Percentiles rank a stretch among this genome's conserved stretches.
Evolutionary conservation across 2,329 filamentous ascomycete species (phyloP).

Genomic region (Penicillium thymicola): DNA sequence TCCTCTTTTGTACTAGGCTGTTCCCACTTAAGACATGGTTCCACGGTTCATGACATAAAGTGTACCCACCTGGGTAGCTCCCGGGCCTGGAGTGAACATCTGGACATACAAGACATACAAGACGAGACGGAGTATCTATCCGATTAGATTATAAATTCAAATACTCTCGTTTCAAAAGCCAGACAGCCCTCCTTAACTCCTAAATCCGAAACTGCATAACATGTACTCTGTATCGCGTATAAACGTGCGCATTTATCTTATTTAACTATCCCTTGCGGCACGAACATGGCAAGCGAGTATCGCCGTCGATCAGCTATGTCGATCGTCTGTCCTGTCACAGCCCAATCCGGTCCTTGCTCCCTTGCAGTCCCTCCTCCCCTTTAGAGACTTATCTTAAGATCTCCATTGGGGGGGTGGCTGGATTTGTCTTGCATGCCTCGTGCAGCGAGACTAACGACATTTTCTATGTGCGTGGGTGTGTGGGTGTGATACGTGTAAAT

Average conservation of each 20-base stretch:
- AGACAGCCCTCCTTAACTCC: not conserved
- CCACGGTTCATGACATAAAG: not conserved
- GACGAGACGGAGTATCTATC: not conserved
- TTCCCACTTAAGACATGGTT: not conserved
- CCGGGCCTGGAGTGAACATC: not conserved
- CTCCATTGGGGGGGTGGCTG: not conserved
- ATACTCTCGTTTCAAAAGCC: not conserved
- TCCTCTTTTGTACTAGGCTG: constrained; percentile 3
- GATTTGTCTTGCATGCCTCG: constrained; percentile 8
- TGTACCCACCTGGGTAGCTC: too few relatives aligned
- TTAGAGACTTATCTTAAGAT: not conserved
- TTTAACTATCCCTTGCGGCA: constrained; percentile 13
- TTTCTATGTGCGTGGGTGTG: not conserved
- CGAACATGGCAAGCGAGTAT: constrained; percentile 11
- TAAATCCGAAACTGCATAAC: not conserved
- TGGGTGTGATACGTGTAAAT: constrained; percentile 1
- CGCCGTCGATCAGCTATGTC: not conserved
- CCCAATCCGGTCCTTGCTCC: constrained; percentile 13
- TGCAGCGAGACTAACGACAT: constrained; percentile 3
- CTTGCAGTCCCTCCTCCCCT: not conserved
- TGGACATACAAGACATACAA: not conserved
- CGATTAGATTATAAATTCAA: not conserved
- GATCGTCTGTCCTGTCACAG: constrained; percentile 15
- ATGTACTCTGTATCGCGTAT: not conserved
- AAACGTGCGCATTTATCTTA: constrained; percentile 10